A percentile compares a stretch with the other conserved stretches of the same genome.
Conservation (phyloP, 169 alveolate genomes). For the Eimeria falciformis region DNA sequence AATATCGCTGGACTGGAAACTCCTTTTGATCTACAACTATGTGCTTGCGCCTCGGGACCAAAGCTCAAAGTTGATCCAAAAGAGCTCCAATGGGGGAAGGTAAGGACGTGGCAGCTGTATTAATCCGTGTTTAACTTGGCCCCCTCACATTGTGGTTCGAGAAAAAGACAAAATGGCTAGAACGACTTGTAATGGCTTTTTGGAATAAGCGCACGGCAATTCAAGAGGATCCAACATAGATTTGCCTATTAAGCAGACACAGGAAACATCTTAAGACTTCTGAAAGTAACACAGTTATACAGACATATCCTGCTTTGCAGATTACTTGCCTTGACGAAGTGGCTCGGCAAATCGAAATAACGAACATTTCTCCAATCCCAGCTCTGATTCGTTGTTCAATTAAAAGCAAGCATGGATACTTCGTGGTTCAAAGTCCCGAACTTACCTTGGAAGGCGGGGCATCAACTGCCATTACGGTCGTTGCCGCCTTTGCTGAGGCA, state of each 20-base stretch:
- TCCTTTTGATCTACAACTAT: constrained; percentile 47
- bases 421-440: constrained; percentile 89
- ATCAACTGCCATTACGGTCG: constrained; percentile 88
- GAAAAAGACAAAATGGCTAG: too few species aligned
- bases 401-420: constrained; percentile 90
- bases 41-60: constrained; percentile 78
- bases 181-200: too few species aligned
- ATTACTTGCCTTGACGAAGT: constrained; percentile 85
- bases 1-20: constrained; percentile 60
- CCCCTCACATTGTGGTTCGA: too few species aligned
- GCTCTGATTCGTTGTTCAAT: constrained; percentile 94
- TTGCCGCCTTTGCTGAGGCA: constrained; percentile 94
- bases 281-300: background rate
- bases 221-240: too few species aligned
- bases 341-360: constrained; percentile 87
- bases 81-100: constrained; percentile 82
- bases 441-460: constrained; percentile 92
- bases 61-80: constrained; percentile 69
- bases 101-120: background rate
- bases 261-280: background rate
- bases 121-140: too few species aligned
- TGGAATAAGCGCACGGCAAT: too few species aligned
- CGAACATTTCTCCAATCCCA: constrained; percentile 93
- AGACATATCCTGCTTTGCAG: constrained; percentile 3
- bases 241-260: too few species aligned